Percentiles rank a stretch among this genome's conserved stretches.
Conservation (phyloP, 129 eudicot genomes). For the Ambrosia trifida region DNA sequence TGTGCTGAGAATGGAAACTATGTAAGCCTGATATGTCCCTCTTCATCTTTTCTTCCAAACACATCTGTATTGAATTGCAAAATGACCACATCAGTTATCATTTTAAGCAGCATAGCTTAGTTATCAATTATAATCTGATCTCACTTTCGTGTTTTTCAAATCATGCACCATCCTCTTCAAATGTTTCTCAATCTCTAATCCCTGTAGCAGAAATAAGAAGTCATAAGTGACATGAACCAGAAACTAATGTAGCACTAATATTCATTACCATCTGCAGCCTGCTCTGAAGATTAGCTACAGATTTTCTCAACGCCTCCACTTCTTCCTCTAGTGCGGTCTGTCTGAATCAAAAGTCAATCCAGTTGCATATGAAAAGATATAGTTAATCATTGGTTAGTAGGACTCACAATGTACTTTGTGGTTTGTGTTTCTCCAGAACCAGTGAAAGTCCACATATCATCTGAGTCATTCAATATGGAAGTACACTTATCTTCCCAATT, state of each 20-base stretch:
- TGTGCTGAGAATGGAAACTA: slow-evolving; percentile 50
- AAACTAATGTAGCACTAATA: slow-evolving; percentile 16
- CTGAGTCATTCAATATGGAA: slow-evolving; percentile 59
- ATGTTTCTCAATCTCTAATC: slow-evolving; percentile 78
- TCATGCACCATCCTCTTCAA: slow-evolving; percentile 60
- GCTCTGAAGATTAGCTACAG: slow-evolving; percentile 55
- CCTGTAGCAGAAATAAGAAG: slow-evolving; percentile 41
- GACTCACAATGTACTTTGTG: slow-evolving; percentile 68
- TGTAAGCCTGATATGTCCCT: slow-evolving; percentile 48
- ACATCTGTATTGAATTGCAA: slow-evolving; percentile 39
- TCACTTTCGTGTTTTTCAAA: slow-evolving; percentile 67
- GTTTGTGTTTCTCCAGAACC: slow-evolving; percentile 63
- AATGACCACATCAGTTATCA: slow-evolving; percentile 15
- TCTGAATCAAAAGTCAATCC: slow-evolving; percentile 59
- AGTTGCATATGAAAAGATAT: slow-evolving; percentile 28
- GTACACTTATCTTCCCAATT: slow-evolving; percentile 70
- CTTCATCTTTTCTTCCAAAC: slow-evolving; percentile 47
- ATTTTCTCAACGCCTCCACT: slow-evolving; percentile 56
- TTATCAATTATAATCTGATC: slow-evolving; percentile 17
- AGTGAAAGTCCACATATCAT: slow-evolving; percentile 67
- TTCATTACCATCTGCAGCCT: slow-evolving; percentile 57
- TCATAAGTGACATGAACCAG: background rate
- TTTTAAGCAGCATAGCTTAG: slow-evolving; percentile 18
- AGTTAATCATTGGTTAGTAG: background rate
- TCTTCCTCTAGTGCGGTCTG: slow-evolving; percentile 82